Conservation (phyloP, 129 eudicot species). For the Centrapalus pauciflorus region DNA sequence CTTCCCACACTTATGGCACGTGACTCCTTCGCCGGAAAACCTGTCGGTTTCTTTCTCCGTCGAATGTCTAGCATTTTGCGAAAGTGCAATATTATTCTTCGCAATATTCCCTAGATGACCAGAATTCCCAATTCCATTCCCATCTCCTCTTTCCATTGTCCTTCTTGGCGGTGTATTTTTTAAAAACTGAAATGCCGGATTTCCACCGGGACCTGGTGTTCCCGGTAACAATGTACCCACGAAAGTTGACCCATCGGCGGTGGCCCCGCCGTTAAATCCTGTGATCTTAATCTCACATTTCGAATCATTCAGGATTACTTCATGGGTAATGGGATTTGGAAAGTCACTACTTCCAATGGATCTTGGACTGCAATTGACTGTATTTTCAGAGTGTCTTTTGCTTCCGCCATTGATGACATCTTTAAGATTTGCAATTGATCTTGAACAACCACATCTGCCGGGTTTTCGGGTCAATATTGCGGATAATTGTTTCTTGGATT, state of each 20-base stretch:
- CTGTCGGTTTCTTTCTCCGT: constrained; percentile 44
- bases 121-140: constrained; percentile 17
- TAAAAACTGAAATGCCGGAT: constrained; percentile 52
- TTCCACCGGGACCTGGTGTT: constrained; percentile 56
- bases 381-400: constrained; percentile 68
- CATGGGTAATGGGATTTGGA: constrained; percentile 72
- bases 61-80: constrained; percentile 29
- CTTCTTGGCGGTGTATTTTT: constrained; percentile 48
- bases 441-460: constrained; percentile 79
- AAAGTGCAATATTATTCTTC: constrained; percentile 11
- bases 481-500: constrained; percentile 46
- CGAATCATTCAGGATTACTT: constrained; percentile 64
- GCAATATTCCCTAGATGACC: constrained; percentile 22
- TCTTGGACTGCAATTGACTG: constrained; percentile 81
- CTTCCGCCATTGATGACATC: constrained; percentile 89
- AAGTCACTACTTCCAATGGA: constrained; percentile 91
- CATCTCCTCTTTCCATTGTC: constrained; percentile 29
- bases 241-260: constrained; percentile 36
- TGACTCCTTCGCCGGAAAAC: constrained; percentile 30
- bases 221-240: constrained; percentile 67
- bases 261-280: constrained; percentile 30
- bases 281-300: constrained; percentile 81
- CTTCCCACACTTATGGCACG: constrained; percentile 86
- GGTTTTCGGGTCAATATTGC: constrained; percentile 62
- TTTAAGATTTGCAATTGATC: constrained; percentile 82